Evolutionary conservation across 495 filamentous ascomycete genomes (phyloP), one percentile per base, ranked within the genome.

Genomic region (Pseudevernia furfuracea): DNA sequence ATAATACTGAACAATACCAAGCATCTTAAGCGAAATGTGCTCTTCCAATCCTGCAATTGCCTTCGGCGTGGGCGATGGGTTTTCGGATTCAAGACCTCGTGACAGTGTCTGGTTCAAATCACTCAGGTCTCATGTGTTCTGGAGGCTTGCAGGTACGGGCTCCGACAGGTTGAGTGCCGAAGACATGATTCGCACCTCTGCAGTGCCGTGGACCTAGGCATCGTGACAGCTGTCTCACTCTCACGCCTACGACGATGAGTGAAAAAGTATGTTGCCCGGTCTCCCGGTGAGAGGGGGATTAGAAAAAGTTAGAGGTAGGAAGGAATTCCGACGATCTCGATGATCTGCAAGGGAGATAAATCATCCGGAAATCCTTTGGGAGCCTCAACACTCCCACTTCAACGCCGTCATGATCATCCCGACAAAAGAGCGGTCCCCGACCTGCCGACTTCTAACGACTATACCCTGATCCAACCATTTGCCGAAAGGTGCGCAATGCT

Each of bases 291-390:
- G 28, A 55, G 52, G 52, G 15, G 5, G 1, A 19, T 23, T 61
- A 32, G 34, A 32, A 52, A n/a, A n/a, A n/a, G n/a, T n/a, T n/a
- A n/a, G n/a, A n/a, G 12, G 10, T 28, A 52, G 11, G 12, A 1
- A 34, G 52, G 25, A 55, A 21, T 34, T 46, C 61, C 36, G 61
- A 58, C 23, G 61, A 63, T 63, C 61, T 63, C 25, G 36, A 63
- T 63, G 61, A 63, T 63, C 61, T 57, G 53, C 61, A 58, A 63
- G 61, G 61, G 61, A 46, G 28, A 48, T 19, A 32, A 63, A 61
- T 46, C 36, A 28, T 28, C 11, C 60, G 44, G 60, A 53, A 53
- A 32, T 55, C 17, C 52, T 55, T 55, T 32, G 52, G 52, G 52
- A 55, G 52, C 52, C 52, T 55, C 52, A 55, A 32, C 7, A 21